Evolutionary conservation across 148 eudicot species (phyloP).

Genomic region (Dianthus caryophyllus): DNA sequence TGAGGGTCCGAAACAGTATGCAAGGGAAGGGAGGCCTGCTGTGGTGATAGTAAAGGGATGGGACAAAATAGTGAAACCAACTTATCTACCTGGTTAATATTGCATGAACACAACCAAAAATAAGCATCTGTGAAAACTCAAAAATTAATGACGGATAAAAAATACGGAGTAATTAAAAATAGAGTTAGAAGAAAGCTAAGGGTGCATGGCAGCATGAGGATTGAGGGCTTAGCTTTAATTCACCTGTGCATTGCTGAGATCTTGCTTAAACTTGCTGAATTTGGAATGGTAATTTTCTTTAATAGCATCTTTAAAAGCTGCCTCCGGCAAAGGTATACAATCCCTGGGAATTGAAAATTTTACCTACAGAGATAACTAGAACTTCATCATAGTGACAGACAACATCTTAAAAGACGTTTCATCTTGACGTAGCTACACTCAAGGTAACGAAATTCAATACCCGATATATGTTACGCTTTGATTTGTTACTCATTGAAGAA

Average conservation of each 20-base stretch:
- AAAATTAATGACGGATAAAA: not conserved
- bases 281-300: slow-evolving; percentile 40
- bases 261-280: slow-evolving; percentile 53
- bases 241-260: slow-evolving; percentile 52
- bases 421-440: not conserved
- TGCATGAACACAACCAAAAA: not conserved
- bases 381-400: no score
- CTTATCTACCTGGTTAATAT: slow-evolving; percentile 22
- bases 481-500: no score
- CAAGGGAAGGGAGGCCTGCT: slow-evolving; percentile 9
- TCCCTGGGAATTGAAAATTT: slow-evolving; percentile 51
- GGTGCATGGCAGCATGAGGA: no score
- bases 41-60: slow-evolving; percentile 13
- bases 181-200: no score
- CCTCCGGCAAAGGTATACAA: slow-evolving; percentile 67
- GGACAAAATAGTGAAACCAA: slow-evolving; percentile 28
- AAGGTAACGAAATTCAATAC: not conserved
- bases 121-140: not conserved
- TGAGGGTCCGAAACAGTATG: not conserved
- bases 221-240: no score
- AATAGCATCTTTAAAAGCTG: slow-evolving; percentile 44
- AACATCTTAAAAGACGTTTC: not conserved
- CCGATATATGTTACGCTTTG: no score
- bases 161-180: no score
- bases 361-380: no score